These are phyloP conservation scores for Azolla pinnata DNA, from an alignment of 75 land plant species.

Conservation along the genomic window DNA sequence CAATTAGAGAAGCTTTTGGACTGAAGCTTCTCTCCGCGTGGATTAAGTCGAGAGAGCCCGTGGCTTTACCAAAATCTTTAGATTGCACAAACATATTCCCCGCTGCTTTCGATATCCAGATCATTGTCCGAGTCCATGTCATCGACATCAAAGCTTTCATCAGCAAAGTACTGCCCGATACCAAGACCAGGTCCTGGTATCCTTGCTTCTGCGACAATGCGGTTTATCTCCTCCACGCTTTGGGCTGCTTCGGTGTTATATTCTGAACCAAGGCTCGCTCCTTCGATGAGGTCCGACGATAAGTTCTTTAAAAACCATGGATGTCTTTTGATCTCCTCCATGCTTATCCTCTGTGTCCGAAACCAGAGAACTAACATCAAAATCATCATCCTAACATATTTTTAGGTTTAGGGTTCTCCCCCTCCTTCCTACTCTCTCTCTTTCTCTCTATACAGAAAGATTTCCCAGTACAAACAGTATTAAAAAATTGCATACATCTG, in stretches of 20 bases:
- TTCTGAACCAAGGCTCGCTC: constrained; percentile 26
- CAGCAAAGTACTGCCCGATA: not conserved
- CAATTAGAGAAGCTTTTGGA: too few relatives aligned
- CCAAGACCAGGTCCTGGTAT: constrained; percentile 6
- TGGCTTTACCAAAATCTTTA: too few relatives aligned
- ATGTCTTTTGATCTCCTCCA: constrained; percentile 64
- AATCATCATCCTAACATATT: constrained; percentile 1
- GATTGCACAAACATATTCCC: constrained; percentile 4
- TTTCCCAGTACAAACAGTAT: too few relatives aligned
- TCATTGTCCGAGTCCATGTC: constrained; percentile 14
- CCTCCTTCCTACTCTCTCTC: not conserved
- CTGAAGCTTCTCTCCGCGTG: too few relatives aligned
- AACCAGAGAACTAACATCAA: constrained; percentile 1
- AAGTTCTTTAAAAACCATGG: constrained; percentile 69
- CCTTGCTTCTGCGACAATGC: constrained; percentile 46
- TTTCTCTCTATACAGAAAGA: not conserved
- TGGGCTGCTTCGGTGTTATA: constrained; percentile 25
- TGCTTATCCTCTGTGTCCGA: constrained; percentile 43
- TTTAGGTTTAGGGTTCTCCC: not conserved
- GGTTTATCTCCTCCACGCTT: constrained; percentile 58
- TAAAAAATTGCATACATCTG: too few relatives aligned
- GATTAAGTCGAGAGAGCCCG: too few relatives aligned
- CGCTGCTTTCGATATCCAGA: constrained; percentile 6
- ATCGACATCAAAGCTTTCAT: constrained; percentile 10
- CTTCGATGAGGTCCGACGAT: constrained; percentile 49